Percentiles rank a stretch among this genome's conserved stretches.
These are phyloP conservation scores for Termitomyces sp. DNA, from an alignment of 768 basidiomycete genomes.

Conservation along the genomic window DNA sequence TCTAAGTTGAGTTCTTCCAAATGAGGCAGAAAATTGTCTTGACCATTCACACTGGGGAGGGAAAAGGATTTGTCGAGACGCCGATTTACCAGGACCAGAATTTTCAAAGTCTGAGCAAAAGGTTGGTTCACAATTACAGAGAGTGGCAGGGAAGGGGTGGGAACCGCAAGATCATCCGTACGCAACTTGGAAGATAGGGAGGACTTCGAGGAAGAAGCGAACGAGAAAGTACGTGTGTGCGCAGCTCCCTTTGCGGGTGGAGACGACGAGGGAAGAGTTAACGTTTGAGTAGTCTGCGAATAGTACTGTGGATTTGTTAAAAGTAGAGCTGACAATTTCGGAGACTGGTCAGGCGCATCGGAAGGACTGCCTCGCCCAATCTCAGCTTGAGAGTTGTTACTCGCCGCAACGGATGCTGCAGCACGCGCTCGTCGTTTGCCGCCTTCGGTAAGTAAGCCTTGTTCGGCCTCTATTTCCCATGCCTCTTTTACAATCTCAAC, in stretches of 20 bases:
- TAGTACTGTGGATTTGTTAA: conserved; percentile 59
- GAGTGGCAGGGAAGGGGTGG: conserved; percentile 66
- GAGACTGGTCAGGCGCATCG: conserved; percentile 13
- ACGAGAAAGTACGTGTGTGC: conserved; percentile 63
- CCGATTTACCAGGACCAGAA: conserved; percentile 57
- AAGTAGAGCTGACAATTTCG: conserved; percentile 27
- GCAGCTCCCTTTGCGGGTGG: conserved; percentile 42
- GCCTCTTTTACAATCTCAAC: conserved; percentile 51
- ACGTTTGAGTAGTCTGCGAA: conserved; percentile 44
- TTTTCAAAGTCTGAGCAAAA: conserved; percentile 52
- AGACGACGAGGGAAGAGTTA: conserved; percentile 59
- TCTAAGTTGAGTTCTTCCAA: conserved; percentile 74
- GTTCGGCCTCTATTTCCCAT: conserved; percentile 82
- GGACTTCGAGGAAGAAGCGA: conserved; percentile 28
- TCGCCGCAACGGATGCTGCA: conserved; percentile 31
- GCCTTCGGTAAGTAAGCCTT: conserved; percentile 70
- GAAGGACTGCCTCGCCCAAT: conserved; percentile 22
- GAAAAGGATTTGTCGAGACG: conserved; percentile 61
- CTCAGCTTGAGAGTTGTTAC: conserved; percentile 6
- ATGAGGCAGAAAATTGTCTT: conserved; percentile 45
- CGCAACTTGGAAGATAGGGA: conserved; percentile 14
- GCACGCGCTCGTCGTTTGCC: conserved; percentile 62
- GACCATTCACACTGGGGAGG: conserved; percentile 37
- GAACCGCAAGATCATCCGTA: conserved; percentile 46
- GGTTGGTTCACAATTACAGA: conserved; percentile 52